These are phyloP conservation scores for Podospora anserina DNA, from an alignment of 495 filamentous ascomycete species.

Conservation along the genomic window DNA sequence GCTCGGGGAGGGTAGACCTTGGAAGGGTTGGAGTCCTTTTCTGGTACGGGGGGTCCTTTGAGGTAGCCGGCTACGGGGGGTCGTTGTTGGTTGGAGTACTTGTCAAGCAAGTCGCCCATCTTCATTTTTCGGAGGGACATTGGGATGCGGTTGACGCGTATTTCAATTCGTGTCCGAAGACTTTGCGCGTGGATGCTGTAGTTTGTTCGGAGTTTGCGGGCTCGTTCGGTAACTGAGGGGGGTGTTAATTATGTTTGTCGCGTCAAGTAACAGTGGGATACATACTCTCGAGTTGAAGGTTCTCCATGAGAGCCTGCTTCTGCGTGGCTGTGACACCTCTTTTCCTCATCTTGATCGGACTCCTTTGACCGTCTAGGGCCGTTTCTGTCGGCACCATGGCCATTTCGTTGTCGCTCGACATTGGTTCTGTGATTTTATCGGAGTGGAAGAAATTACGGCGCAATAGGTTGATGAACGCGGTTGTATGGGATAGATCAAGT, in stretches of 20 bases:
- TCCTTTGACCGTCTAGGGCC: slow-evolving; percentile 47
- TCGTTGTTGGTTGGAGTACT: slow-evolving; percentile 27
- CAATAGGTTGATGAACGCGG: neutral
- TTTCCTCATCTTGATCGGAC: slow-evolving; percentile 58
- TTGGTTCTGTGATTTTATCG: slow-evolving; percentile 13
- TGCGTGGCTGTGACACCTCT: slow-evolving; percentile 69
- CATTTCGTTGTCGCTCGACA: slow-evolving; percentile 32
- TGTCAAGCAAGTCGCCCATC: slow-evolving; percentile 75
- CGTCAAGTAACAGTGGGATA: slow-evolving; percentile 5
- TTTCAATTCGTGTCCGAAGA: slow-evolving; percentile 81
- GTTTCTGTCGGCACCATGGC: slow-evolving; percentile 31
- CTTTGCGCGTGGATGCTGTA: slow-evolving; percentile 84
- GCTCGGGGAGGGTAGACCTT: slow-evolving; percentile 12
- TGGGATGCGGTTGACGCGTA: slow-evolving; percentile 92
- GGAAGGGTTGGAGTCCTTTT: slow-evolving; percentile 28
- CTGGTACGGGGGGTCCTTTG: slow-evolving; percentile 34
- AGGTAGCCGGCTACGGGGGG: neutral
- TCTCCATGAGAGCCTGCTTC: slow-evolving; percentile 88
- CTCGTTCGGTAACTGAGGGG: slow-evolving; percentile 78
- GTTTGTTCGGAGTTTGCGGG: slow-evolving; percentile 84
- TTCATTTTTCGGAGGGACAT: slow-evolving; percentile 70
- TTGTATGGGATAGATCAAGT: neutral
- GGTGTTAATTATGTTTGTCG: neutral
- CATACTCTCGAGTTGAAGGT: slow-evolving; percentile 89
- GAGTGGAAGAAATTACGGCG: neutral